phyloP scores from a whole-genome alignment of 2,329 filamentous ascomycete genomes.

The Neodidymelliopsis sp. region DNA sequence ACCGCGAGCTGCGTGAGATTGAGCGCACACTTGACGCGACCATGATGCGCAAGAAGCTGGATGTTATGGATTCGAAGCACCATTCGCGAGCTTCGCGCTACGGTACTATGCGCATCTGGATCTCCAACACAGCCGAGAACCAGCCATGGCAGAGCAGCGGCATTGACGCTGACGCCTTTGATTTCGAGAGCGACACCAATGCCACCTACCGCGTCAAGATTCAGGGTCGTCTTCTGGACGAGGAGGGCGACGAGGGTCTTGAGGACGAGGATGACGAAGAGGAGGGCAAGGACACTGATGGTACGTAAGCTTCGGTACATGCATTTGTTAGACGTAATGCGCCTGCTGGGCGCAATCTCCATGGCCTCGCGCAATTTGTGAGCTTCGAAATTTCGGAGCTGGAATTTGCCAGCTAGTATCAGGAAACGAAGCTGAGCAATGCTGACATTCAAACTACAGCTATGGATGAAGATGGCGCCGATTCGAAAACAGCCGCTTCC shows the following conservation, averaged over 20 bases:
- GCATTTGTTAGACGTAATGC: too few species aligned
- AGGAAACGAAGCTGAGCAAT: background rate
- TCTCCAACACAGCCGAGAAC: slow-evolving; percentile 92
- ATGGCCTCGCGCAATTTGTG: background rate
- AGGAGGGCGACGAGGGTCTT: slow-evolving; percentile 48
- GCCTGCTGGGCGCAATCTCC: background rate
- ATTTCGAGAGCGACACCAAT: slow-evolving; percentile 78
- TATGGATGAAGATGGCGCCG: slow-evolving; percentile 63
- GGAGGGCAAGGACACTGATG: slow-evolving; percentile 57
- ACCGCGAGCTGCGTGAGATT: slow-evolving; percentile 82
- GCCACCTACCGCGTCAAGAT: slow-evolving; percentile 91
- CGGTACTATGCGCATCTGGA: slow-evolving; percentile 89
- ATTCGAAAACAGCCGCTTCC: slow-evolving; percentile 39
- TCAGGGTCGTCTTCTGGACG: slow-evolving; percentile 79
- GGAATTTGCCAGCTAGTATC: background rate
- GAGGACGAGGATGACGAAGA: slow-evolving; percentile 42
- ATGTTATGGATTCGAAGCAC: slow-evolving; percentile 83
- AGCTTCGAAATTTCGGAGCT: background rate
- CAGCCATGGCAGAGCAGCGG: slow-evolving; percentile 86
- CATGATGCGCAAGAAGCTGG: slow-evolving; percentile 92
- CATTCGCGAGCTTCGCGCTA: slow-evolving; percentile 78
- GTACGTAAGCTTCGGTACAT: slow-evolving; percentile 39
- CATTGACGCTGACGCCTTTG: slow-evolving; percentile 77
- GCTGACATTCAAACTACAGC: slow-evolving; percentile 10
- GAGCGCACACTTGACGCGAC: slow-evolving; percentile 90